phyloP scores from a whole-genome alignment of 192 early-diverging fungal genomes.

The Coemansia sp. region DNA sequence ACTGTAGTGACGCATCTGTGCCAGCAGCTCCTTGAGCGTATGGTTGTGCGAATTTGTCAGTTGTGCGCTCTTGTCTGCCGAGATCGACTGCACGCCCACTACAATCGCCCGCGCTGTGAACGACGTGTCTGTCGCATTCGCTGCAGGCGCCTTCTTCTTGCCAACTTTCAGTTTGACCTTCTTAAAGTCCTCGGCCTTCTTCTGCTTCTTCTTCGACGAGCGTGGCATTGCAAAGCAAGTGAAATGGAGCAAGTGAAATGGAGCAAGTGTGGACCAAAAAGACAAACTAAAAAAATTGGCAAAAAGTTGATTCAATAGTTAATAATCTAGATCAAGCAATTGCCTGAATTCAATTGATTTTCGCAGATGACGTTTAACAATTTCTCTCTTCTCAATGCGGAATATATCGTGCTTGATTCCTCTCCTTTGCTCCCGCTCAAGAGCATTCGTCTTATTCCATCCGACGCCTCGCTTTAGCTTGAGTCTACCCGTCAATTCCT shows the following conservation, averaged over 20 bases:
- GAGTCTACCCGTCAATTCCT: too few relatives aligned
- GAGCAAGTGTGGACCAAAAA: background rate
- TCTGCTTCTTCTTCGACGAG: slow-evolving; percentile 67
- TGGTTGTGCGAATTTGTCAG: slow-evolving; percentile 76
- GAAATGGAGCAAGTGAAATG: background rate
- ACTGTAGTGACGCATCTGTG: slow-evolving; percentile 78
- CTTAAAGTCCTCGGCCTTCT: slow-evolving; percentile 78
- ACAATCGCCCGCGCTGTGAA: slow-evolving; percentile 80
- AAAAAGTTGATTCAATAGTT: too few relatives aligned
- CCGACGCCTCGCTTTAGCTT: too few relatives aligned
- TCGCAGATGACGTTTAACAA: too few relatives aligned
- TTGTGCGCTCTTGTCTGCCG: slow-evolving; percentile 69
- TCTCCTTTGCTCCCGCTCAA: too few relatives aligned
- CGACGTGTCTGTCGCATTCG: slow-evolving; percentile 77
- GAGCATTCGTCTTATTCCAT: too few relatives aligned
- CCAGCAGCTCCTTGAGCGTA: slow-evolving; percentile 70
- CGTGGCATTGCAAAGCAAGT: slow-evolving; percentile 52
- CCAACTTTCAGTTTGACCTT: slow-evolving; percentile 93
- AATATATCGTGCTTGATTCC: too few relatives aligned
- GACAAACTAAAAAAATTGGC: background rate
- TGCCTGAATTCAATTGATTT: too few relatives aligned
- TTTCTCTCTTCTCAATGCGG: too few relatives aligned
- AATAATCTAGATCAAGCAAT: background rate
- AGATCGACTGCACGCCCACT: slow-evolving; percentile 77
- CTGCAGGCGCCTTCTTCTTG: slow-evolving; percentile 74